phyloP scores from a whole-genome alignment of 495 filamentous ascomycete genomes.

The Recurvomyces mirabilis region DNA sequence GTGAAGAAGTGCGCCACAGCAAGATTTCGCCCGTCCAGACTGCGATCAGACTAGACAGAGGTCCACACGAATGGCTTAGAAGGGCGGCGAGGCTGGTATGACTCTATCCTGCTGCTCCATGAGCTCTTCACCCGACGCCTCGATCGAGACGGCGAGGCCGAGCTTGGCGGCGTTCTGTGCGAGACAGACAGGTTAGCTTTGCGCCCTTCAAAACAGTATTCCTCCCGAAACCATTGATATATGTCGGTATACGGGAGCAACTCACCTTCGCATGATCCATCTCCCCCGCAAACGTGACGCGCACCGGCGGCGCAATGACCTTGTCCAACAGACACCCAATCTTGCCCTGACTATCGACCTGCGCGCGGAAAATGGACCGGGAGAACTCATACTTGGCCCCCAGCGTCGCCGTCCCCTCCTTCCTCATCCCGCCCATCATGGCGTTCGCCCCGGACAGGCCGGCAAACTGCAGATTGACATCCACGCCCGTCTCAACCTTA shows the following conservation, averaged over 20 bases:
- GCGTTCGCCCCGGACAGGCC: conserved; percentile 46
- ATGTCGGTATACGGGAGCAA: no score
- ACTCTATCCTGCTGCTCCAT: conserved; percentile 78
- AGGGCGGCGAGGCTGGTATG: conserved; percentile 30
- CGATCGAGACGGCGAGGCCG: conserved; percentile 87
- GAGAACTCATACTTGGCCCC: conserved; percentile 98
- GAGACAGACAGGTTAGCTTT: neutral
- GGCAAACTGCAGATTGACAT: conserved; percentile 77
- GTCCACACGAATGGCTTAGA: no score
- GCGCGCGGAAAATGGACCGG: conserved; percentile 84
- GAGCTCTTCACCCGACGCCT: conserved; percentile 77
- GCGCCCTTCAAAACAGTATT: neutral
- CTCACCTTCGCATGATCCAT: conserved; percentile 93
- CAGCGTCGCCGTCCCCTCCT: conserved; percentile 79
- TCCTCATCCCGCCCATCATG: conserved; percentile 42
- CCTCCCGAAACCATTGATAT: neutral
- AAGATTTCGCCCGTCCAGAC: no score
- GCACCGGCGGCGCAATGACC: conserved; percentile 78
- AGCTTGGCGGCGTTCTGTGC: conserved; percentile 84
- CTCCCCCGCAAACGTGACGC: conserved; percentile 89
- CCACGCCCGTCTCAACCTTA: conserved; percentile 89
- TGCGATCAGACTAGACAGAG: no score
- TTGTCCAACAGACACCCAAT: conserved; percentile 90
- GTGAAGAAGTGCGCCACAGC: no score
- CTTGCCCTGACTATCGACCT: conserved; percentile 89